Evolutionary conservation across 805 yeast genomes (phyloP), one percentile per base, ranked within the genome.

Genomic region (Suhomyces vadensis): DNA sequence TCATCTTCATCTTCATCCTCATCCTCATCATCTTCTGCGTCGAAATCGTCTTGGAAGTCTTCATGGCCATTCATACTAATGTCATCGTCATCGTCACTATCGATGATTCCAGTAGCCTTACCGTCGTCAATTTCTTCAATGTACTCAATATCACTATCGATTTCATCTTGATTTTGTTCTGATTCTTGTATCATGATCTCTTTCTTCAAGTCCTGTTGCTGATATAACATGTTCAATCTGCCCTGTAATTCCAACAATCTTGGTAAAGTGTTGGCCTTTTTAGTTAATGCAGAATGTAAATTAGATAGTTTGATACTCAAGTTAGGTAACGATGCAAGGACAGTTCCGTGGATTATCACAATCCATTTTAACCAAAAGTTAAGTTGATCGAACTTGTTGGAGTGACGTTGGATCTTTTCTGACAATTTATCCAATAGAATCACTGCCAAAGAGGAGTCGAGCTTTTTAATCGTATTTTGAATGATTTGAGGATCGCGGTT

Each of bases 111-210:
- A 42, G 48, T 42, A n/a, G 48, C 57, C 31, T 53, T 40, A 4
- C 77, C 78, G 50, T 77, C 82, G 55, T 79, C 84, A 20, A 84
- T 59, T 53, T 83, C 91, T 63, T 85, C 92, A 19, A 80, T 69
- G 55, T 83, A 84, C 53, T 85, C 91, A n/a, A 84, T 85, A 41
- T 75, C 82, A 41, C 71, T 63, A 46, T 75, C 79, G 38, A 55
- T 55, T 5, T 60, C 67, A 6, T 58, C 63, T 6, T 61, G 63
- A n/a, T 53, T 60, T n/a, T 57, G 61, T 17, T 56, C 57, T 6
- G 51, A 53, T 3, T 54, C 61, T 16, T 53, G 61, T 47, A 47
- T 61, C 37, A 67, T 48, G 25, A 75, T 61, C 48, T 74, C 76
- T 37, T 63, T 60, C 47, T 68, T 71, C 50, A 74, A 59, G 31